Conservation (phyloP, 768 basidiomycete genomes). For the Hypsizygus marmoreus region DNA sequence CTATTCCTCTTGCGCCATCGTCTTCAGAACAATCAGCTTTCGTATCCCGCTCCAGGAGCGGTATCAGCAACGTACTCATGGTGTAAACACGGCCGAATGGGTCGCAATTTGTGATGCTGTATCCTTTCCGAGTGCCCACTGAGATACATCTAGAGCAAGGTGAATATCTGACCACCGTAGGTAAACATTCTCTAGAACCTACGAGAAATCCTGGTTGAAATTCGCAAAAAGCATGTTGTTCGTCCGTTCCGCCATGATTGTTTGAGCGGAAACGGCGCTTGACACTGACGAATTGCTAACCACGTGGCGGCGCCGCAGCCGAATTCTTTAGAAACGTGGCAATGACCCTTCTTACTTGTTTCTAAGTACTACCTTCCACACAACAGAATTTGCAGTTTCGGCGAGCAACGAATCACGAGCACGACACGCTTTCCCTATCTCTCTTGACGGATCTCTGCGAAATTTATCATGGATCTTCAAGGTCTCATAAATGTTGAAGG, state of each 20-base stretch:
- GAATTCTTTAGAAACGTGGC: no score
- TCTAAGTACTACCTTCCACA: no score
- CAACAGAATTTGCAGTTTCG: no score
- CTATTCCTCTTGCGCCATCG: conserved; percentile 93
- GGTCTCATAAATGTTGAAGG: no score
- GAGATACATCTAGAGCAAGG: conserved; percentile 70
- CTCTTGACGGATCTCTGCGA: no score
- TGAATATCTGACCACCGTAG: neutral
- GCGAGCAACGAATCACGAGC: no score
- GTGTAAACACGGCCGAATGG: conserved; percentile 96
- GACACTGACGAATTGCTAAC: no score
- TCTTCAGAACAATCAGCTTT: conserved; percentile 45
- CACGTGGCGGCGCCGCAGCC: no score
- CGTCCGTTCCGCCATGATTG: conserved; percentile 39
- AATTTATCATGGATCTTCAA: no score
- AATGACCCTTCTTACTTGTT: no score
- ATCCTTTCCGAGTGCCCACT: conserved; percentile 93
- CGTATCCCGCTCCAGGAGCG: neutral
- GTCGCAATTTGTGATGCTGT: conserved; percentile 97
- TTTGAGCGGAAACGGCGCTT: no score
- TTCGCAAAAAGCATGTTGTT: conserved; percentile 80
- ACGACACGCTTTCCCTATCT: no score
- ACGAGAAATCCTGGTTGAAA: conserved; percentile 99
- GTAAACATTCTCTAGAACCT: conserved; percentile 25
- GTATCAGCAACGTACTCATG: conserved; percentile 65